Evolutionary conservation across 345 rosid species (phyloP).

Genomic region (Mangifera indica): DNA sequence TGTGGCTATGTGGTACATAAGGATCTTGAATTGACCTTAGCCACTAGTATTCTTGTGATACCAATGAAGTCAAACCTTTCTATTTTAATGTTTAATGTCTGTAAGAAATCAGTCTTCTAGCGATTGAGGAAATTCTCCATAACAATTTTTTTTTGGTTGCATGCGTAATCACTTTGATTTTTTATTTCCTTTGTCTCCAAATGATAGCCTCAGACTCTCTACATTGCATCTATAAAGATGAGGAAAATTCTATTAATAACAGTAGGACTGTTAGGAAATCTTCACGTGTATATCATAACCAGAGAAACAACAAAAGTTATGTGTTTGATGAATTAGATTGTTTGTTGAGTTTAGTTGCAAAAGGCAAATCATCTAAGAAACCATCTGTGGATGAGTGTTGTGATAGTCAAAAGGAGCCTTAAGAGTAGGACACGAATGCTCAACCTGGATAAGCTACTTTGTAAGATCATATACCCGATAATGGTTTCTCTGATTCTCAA

Average conservation of each 20-base stretch:
- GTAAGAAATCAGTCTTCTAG: slow-evolving; percentile 60
- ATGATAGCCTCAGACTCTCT: slow-evolving; percentile 29
- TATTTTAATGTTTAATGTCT: slow-evolving; percentile 47
- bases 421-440: slow-evolving; percentile 13
- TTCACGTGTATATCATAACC: slow-evolving; percentile 28
- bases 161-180: slow-evolving; percentile 42
- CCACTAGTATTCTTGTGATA: slow-evolving; percentile 55
- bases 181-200: slow-evolving; percentile 45
- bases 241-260: slow-evolving; percentile 30
- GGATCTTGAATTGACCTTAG: slow-evolving; percentile 58
- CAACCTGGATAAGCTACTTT: slow-evolving; percentile 18
- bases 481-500: not conserved
- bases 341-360: slow-evolving; percentile 38
- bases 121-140: slow-evolving; percentile 49
- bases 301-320: slow-evolving; percentile 29
- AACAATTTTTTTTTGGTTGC: slow-evolving; percentile 43
- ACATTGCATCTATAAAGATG: slow-evolving; percentile 32
- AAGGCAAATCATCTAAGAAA: slow-evolving; percentile 32
- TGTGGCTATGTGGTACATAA: slow-evolving; percentile 37
- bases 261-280: slow-evolving; percentile 39
- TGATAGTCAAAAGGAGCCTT: slow-evolving; percentile 21
- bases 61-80: slow-evolving; percentile 74
- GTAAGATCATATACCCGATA: slow-evolving; percentile 19
- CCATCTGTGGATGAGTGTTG: slow-evolving; percentile 20
- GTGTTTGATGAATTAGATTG: slow-evolving; percentile 42